Conservation (phyloP, 345 rosid genomes). For the Noccaea bulbosa region DNA sequence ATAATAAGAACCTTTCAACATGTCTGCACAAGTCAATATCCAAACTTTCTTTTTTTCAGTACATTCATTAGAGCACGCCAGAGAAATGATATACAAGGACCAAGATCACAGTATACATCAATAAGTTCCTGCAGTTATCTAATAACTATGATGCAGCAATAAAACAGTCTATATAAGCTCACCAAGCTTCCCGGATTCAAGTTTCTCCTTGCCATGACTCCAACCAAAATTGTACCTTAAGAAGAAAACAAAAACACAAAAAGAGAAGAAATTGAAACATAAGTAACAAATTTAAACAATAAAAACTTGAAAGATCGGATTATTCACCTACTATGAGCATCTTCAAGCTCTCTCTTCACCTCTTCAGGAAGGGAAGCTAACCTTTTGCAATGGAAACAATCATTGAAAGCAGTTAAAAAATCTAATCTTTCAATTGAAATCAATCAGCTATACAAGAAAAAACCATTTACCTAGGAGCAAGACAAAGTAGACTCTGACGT, state of each 20-base stretch:
- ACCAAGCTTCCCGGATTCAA: conserved; percentile 96
- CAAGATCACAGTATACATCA: no score
- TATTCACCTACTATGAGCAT: conserved; percentile 74
- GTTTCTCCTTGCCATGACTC: conserved; percentile 97
- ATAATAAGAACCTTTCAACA: conserved; percentile 85
- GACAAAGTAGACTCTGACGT: conserved; percentile 73
- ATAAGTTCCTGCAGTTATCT: not conserved
- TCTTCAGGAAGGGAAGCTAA: conserved; percentile 82
- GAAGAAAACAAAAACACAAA: not conserved
- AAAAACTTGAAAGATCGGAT: not conserved
- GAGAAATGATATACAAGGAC: not conserved
- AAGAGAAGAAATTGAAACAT: not conserved
- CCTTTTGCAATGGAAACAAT: conserved; percentile 49
- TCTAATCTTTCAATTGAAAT: not conserved
- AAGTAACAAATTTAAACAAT: not conserved
- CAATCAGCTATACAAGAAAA: not conserved
- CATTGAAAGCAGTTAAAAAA: not conserved
- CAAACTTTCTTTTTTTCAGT: not conserved
- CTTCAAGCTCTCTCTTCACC: conserved; percentile 82
- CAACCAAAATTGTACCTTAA: conserved; percentile 88
- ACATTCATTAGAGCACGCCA: conserved; percentile 18
- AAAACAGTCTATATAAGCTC: conserved; percentile 34
- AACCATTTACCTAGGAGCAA: conserved; percentile 62
- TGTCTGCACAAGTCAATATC: conserved; percentile 52
- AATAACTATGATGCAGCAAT: not conserved